These are phyloP conservation scores for Suillus placidus DNA, from an alignment of 768 basidiomycete species.

Conservation along the genomic window DNA sequence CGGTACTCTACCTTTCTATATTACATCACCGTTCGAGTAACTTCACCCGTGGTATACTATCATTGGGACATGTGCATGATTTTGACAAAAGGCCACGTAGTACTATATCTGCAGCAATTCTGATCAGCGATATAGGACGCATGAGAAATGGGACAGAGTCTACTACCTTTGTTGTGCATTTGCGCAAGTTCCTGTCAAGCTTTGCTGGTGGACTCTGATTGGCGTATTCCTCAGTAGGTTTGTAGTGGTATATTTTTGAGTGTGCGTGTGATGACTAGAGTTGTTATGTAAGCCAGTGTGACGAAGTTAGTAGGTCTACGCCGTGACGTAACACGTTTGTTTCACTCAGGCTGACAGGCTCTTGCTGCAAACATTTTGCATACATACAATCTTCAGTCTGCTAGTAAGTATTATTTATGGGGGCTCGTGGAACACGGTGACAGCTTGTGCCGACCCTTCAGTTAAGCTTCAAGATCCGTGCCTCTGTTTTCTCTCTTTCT, in stretches of 20 bases:
- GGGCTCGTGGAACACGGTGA: too few species aligned
- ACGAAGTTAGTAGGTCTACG: too few species aligned
- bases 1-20: background rate
- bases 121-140: background rate
- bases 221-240: background rate
- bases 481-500: too few species aligned
- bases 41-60: background rate
- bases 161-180: background rate
- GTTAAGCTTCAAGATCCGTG: too few species aligned
- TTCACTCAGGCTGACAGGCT: too few species aligned
- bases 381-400: too few species aligned
- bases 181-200: background rate
- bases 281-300: background rate
- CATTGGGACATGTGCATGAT: background rate
- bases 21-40: background rate
- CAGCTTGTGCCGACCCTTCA: background rate
- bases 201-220: background rate
- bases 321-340: too few species aligned
- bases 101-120: background rate
- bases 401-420: too few species aligned
- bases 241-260: background rate
- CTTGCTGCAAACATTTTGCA: too few species aligned
- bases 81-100: background rate
- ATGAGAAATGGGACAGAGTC: background rate
- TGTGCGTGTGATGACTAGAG: background rate